Percentiles rank a stretch among this genome's conserved stretches.
Conservation (phyloP, 768 basidiomycete genomes). For the Pisolithus sp. region DNA sequence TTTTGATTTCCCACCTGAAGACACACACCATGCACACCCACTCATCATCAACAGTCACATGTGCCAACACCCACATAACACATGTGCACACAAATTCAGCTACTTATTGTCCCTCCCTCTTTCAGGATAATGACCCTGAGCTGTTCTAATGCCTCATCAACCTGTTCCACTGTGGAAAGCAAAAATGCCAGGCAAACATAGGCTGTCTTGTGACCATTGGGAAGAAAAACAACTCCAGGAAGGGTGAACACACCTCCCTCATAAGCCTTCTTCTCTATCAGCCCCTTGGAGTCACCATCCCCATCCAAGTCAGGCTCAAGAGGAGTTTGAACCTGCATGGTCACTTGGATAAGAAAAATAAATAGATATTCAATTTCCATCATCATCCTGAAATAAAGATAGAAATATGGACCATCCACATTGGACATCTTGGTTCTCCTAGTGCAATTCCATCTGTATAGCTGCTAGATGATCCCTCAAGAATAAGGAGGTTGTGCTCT, state of each 20-base stretch:
- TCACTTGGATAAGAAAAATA: neutral
- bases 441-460: neutral
- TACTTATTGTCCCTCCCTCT: constrained; percentile 10
- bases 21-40: no score
- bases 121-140: constrained; percentile 38
- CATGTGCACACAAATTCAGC: no score
- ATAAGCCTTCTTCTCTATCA: constrained; percentile 72
- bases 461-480: constrained; percentile 59
- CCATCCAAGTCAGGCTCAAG: constrained; percentile 28
- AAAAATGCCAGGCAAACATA: constrained; percentile 85
- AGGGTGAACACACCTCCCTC: constrained; percentile 83
- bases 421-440: neutral
- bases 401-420: constrained; percentile 75
- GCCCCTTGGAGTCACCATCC: constrained; percentile 60
- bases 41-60: no score
- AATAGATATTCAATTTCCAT: constrained; percentile 2
- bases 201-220: constrained; percentile 58
- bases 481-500: constrained; percentile 71
- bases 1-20: no score
- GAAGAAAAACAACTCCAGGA: constrained; percentile 79
- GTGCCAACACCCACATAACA: no score
- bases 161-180: constrained; percentile 54
- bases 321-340: constrained; percentile 62
- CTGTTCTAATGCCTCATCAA: constrained; percentile 66
- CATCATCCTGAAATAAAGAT: constrained; percentile 63